Conservation (phyloP, 495 filamentous ascomycete species). For the Aspergillus funiculosus region DNA sequence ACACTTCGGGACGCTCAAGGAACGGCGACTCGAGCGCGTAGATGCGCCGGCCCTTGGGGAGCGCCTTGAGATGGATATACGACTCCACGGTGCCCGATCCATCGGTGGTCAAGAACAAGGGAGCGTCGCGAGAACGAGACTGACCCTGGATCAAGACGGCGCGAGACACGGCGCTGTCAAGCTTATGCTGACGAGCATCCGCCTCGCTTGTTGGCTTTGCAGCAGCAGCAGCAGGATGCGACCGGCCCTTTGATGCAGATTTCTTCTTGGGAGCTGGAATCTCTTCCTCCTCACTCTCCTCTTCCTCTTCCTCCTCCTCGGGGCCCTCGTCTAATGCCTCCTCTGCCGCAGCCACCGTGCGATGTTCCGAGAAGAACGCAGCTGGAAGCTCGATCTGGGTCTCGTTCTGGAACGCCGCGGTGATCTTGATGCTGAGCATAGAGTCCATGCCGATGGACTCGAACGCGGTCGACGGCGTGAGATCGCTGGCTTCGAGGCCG, state of each 20-base stretch:
- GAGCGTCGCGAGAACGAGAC: not conserved
- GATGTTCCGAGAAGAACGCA: not conserved
- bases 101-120: conserved; percentile 9
- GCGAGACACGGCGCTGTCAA: not conserved
- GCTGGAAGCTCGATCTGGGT: not conserved
- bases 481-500: not conserved
- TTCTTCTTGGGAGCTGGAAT: too few species aligned
- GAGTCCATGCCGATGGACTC: not conserved
- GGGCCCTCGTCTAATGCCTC: not conserved
- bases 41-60: conserved; percentile 2
- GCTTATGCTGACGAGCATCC: too few species aligned
- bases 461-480: not conserved
- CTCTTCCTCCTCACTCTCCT: too few species aligned
- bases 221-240: too few species aligned
- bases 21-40: conserved; percentile 13
- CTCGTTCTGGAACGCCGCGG: not conserved
- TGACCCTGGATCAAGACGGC: conserved; percentile 1
- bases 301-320: not conserved
- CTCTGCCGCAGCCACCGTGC: not conserved
- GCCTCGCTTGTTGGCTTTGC: too few species aligned
- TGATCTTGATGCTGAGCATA: not conserved
- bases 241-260: too few species aligned
- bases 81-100: conserved; percentile 1
- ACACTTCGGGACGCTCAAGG: not conserved
- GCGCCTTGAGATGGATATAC: conserved; percentile 1